These are phyloP conservation scores for Gamarada debralockiae DNA, from an alignment of 495 filamentous ascomycete species.

Conservation along the genomic window DNA sequence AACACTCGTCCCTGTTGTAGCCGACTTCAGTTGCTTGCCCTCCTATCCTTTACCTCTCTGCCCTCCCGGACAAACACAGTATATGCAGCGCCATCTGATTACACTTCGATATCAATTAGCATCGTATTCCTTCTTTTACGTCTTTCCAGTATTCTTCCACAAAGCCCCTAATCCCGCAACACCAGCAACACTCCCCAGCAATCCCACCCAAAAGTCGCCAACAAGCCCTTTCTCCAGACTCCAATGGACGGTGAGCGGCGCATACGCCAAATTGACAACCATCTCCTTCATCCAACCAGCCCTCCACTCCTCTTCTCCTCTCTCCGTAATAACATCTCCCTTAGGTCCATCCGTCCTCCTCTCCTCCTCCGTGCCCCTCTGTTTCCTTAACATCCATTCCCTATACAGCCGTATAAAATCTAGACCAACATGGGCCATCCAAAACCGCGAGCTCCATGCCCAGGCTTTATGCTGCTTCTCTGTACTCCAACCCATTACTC, in stretches of 20 bases:
- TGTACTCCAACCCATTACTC: constrained; percentile 57
- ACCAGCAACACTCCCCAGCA: constrained; percentile 62
- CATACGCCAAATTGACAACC: constrained; percentile 48
- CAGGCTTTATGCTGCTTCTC: constrained; percentile 50
- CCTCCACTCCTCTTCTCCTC: constrained; percentile 34
- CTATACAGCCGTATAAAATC: constrained; percentile 61
- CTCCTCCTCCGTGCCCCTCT: constrained; percentile 26
- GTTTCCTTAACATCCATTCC: constrained; percentile 29
- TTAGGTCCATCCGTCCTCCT: constrained; percentile 22
- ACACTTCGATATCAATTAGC: no score
- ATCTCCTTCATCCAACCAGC: constrained; percentile 41
- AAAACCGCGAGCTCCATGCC: constrained; percentile 74
- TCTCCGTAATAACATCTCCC: constrained; percentile 20
- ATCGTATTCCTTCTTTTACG: background rate
- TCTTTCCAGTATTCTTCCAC: constrained; percentile 43
- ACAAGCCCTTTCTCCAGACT: constrained; percentile 66
- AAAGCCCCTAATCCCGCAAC: constrained; percentile 62
- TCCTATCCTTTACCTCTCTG: no score
- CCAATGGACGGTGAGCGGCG: constrained; percentile 72
- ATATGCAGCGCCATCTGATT: no score
- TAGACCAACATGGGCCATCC: constrained; percentile 72
- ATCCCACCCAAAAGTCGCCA: constrained; percentile 54
- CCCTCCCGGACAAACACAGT: no score
- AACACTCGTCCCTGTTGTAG: no score
- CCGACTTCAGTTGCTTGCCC: no score